These are phyloP conservation scores for Ophidiomyces ophidiicola DNA, from an alignment of 2,329 filamentous ascomycete species.

Conservation along the genomic window DNA sequence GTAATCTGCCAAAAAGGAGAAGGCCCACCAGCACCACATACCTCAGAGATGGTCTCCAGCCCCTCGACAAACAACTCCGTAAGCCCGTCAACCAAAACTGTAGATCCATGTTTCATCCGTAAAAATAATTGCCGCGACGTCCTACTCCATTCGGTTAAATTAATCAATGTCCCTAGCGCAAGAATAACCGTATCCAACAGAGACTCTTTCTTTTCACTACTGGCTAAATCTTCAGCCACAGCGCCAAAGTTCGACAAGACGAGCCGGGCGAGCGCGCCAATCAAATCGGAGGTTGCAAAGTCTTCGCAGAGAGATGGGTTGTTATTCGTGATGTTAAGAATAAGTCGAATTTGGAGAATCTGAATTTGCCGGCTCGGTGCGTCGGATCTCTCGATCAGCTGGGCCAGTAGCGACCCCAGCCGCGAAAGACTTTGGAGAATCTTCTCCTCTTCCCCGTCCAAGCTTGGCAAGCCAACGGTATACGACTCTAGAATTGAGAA, in stretches of 20 bases:
- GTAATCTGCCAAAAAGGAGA: constrained; percentile 10
- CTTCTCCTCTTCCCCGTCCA: constrained; percentile 20
- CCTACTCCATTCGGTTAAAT: constrained; percentile 67
- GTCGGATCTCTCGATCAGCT: constrained; percentile 15
- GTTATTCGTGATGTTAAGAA: constrained; percentile 78
- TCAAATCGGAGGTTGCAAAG: constrained; percentile 43
- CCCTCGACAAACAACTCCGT: constrained; percentile 56
- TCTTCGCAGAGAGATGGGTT: constrained; percentile 54
- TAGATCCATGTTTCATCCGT: constrained; percentile 24
- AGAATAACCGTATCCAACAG: constrained; percentile 63
- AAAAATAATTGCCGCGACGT: constrained; percentile 44
- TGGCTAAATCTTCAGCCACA: constrained; percentile 21
- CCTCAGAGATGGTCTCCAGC: constrained; percentile 53
- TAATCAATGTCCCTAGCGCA: constrained; percentile 71
- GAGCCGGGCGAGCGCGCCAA: constrained; percentile 28
- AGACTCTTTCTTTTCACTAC: constrained; percentile 40
- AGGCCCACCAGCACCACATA: constrained; percentile 30
- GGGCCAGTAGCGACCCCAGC: constrained; percentile 31
- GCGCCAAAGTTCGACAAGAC: constrained; percentile 25
- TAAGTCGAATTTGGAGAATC: constrained; percentile 50
- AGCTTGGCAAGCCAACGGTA: constrained; percentile 22
- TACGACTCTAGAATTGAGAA: constrained; percentile 31
- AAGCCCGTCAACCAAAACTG: constrained; percentile 42
- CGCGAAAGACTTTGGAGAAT: constrained; percentile 23
- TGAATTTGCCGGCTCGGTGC: constrained; percentile 20